Evolutionary conservation across 805 yeast species (phyloP), one percentile per base, ranked within the genome.

Genomic region (Ogataea ganodermae): DNA sequence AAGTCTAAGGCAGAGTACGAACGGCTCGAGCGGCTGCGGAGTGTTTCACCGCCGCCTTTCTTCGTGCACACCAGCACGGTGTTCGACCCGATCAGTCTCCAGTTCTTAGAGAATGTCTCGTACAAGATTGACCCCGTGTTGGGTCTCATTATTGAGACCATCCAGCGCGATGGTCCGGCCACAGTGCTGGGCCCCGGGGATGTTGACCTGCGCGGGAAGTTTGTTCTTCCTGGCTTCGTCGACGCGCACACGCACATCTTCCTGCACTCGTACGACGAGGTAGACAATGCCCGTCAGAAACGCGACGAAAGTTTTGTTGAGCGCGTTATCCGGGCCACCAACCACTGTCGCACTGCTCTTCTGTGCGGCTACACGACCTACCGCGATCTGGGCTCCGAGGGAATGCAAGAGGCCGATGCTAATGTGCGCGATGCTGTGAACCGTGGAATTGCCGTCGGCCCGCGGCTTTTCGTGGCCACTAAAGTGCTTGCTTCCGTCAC

Each of bases 161-260:
- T 45, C 1, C n/a, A 46, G 14, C 38, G 62, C 23, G 38, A 44
- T 1, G 17, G 28, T n/a, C n/a, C n/a, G 6, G 47, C 40, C 4
- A 44, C 31, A 12, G 44, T 24, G 5, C 13, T 55, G 3, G 43
- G 14, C 6, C 46, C 31, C 0, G 20, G 42, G n/a, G 64, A 61
- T 43, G 37, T 61, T 5, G 66, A 61, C 44, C 39, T 61, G 6
- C 43, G 61, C 18, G 60, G 55, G 16, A 59, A 58, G 41, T 40
- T 42, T 32, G 63, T 57, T 6, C 32, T 61, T 9, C 64, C 64
- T 1, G 66, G 66, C 1, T 52, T 60, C 42, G 66, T 61, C n/a
- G 66, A 61, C 42, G 58, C 66, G 2, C 66, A 61, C 41, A 59
- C 66, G 0, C 66, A 61, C 31, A 60, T 61, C n/a, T 61, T 61